These are phyloP conservation scores for Astrephomene gubernaculifera DNA, from an alignment of 139 green algal genomes.

Conservation along the genomic window DNA sequence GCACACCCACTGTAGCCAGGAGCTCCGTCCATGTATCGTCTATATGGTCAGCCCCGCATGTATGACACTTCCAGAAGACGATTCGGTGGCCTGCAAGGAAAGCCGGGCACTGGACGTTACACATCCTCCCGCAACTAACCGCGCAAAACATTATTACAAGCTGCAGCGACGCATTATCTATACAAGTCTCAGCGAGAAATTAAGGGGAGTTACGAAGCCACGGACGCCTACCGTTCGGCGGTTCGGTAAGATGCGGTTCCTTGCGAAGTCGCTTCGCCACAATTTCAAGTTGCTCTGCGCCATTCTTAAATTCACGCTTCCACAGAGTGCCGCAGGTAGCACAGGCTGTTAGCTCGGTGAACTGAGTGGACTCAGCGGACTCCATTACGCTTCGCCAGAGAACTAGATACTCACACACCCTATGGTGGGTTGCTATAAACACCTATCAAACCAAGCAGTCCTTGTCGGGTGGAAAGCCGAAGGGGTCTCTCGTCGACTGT, in stretches of 20 bases:
- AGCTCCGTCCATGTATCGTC: slow-evolving; percentile 22
- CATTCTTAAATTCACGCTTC: slow-evolving; percentile 21
- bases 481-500: too few relatives aligned
- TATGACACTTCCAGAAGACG: slow-evolving; percentile 42
- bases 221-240: slow-evolving; percentile 20
- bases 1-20: slow-evolving; percentile 3
- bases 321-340: slow-evolving; percentile 22
- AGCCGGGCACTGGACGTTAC: neutral
- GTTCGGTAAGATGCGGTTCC: slow-evolving; percentile 9
- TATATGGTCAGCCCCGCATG: slow-evolving; percentile 20
- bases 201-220: neutral
- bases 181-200: too few relatives aligned
- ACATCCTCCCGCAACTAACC: neutral
- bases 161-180: too few relatives aligned
- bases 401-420: too few relatives aligned
- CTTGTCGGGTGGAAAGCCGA: too few relatives aligned
- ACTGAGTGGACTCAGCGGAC: neutral
- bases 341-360: slow-evolving; percentile 24
- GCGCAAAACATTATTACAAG: too few relatives aligned
- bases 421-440: too few relatives aligned
- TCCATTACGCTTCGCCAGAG: neutral
- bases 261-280: slow-evolving; percentile 16
- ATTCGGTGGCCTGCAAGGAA: slow-evolving; percentile 6
- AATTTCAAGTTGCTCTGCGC: slow-evolving; percentile 2
- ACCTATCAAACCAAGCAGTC: too few relatives aligned